Conservation (phyloP, 257 asterid genomes). For the Nicotiana sylvestris region DNA sequence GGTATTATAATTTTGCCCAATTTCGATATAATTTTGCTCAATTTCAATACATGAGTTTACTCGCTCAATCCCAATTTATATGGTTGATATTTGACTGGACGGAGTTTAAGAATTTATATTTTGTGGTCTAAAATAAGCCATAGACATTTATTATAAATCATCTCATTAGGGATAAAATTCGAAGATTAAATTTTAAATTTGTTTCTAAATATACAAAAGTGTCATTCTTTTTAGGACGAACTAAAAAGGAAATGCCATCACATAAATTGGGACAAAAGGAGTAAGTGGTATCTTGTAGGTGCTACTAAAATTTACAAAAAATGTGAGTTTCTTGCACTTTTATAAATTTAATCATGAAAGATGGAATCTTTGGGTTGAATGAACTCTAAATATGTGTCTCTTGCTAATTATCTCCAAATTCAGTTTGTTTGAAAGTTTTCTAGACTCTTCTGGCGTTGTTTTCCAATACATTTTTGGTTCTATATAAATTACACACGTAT, state of each 20-base stretch:
- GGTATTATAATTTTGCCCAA: slow-evolving; percentile 30
- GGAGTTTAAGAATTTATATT: too few relatives aligned
- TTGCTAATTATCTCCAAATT: neutral
- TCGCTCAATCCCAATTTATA: too few relatives aligned
- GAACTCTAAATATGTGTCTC: neutral
- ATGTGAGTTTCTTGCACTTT: neutral
- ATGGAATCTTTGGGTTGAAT: neutral
- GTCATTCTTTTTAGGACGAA: too few relatives aligned
- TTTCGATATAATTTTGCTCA: neutral
- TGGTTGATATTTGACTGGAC: too few relatives aligned
- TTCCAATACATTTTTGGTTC: neutral
- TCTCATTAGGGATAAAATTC: too few relatives aligned
- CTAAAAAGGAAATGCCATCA: too few relatives aligned
- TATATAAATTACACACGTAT: neutral
- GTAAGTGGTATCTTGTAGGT: neutral
- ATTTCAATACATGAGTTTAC: neutral
- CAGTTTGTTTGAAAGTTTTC: neutral
- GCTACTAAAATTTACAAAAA: neutral
- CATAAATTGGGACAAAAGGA: too few relatives aligned
- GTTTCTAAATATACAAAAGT: too few relatives aligned
- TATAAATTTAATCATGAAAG: neutral
- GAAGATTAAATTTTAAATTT: too few relatives aligned
- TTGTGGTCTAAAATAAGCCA: too few relatives aligned
- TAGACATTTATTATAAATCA: too few relatives aligned
- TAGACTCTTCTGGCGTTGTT: neutral